Base-by-base conservation (phyloP, 2,329 filamentous ascomycete species). In the Fusarium tanahbumbuense region DNA sequence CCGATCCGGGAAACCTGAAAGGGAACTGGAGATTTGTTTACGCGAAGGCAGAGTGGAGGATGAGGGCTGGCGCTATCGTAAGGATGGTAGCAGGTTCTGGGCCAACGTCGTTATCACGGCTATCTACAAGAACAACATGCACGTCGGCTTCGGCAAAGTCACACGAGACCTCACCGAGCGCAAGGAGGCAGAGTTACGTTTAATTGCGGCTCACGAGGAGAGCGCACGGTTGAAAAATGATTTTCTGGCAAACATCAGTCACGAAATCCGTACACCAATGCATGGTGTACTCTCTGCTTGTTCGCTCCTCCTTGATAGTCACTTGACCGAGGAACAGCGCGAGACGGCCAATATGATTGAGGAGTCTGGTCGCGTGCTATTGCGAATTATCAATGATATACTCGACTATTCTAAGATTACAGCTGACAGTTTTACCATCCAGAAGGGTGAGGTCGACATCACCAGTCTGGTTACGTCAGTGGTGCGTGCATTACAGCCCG, bases 31-130 rank as follows among this genome's bases (percentile, higher is more conserved):
- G 27, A 42, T 59, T 10, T 60, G 57, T 5, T 20, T 60, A 9
- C 57, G 57, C 7, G 54, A 60, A 7, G 57, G 57, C 15, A 27
- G 54, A 2, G 57, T 60, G 2, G 54, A 60, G 6, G 57, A 60
- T 15, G 57, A 60, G 15, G 57, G 57, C 9, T 60, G 57, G 57
- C 57, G 57, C 42, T 60, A 60, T 1, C 57, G 57, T 5, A 60
- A 60, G 3, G 54, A 60, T 23, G 57, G 57, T 15, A 60, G 57
- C 5, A 7, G 42, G 4, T 60, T 60, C 15, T 60, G 57, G 57
- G 57, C 57, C 3, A 60, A 60, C 2, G 57, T 60, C 2, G 32
- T 60, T 10, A 60, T 60, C 44, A 60, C 57, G 18, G 57, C 42
- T 0, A 59, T 60, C 8, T 60, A 59, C 1, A 60, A 60, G 30